These are phyloP conservation scores for Hypocrella siamensis DNA, from an alignment of 2,329 filamentous ascomycete genomes.

Conservation along the genomic window DNA sequence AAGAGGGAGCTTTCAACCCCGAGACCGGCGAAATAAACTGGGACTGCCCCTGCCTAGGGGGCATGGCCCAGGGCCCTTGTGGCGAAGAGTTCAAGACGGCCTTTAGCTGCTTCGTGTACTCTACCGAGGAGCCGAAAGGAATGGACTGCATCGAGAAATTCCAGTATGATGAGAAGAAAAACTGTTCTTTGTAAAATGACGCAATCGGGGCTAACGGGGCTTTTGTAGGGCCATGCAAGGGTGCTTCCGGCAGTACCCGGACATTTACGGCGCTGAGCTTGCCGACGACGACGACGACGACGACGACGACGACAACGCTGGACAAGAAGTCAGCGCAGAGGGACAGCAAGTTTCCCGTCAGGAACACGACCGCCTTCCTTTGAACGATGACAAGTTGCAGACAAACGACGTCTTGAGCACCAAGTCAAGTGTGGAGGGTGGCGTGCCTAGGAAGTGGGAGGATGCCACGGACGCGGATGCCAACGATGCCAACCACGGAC, in stretches of 20 bases:
- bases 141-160: constrained; percentile 97
- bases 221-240: constrained; percentile 74
- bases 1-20: constrained; percentile 91
- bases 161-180: constrained; percentile 60
- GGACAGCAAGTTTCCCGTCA: constrained; percentile 4
- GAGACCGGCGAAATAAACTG: constrained; percentile 99
- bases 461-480: constrained; percentile 16
- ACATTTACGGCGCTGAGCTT: constrained; percentile 81
- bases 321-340: constrained; percentile 12
- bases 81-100: constrained; percentile 90
- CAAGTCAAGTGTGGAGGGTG: constrained; percentile 3
- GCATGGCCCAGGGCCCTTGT: constrained; percentile 93
- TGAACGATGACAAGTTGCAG: constrained; percentile 4
- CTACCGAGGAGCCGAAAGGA: constrained; percentile 86
- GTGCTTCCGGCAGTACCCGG: constrained; percentile 86
- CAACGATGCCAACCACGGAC: constrained; percentile 7
- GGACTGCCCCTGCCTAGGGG: constrained; percentile 94
- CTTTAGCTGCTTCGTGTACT: constrained; percentile 98
- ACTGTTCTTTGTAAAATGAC: constrained; percentile 10
- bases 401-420: constrained; percentile 4
- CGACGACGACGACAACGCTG: no score
- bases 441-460: constrained; percentile 8
- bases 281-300: constrained; percentile 50
- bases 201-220: constrained; percentile 4
- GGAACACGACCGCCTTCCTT: neutral